These are phyloP conservation scores for Solanum paucissectum DNA, from an alignment of 257 asterid species.

Conservation along the genomic window DNA sequence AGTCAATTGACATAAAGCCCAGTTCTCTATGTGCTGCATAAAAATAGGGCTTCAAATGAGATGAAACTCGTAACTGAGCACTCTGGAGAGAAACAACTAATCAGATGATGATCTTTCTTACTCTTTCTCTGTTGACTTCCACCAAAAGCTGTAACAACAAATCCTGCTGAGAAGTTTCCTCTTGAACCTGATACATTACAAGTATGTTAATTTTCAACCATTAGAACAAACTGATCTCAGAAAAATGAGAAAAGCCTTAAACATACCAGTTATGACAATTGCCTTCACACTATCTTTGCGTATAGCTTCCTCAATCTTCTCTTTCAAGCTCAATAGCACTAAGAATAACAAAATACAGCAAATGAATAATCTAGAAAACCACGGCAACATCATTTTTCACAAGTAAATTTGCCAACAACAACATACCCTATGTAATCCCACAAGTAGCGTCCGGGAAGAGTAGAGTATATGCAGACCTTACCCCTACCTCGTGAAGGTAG, in stretches of 20 bases:
- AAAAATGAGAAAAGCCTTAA: not conserved
- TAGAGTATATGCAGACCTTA: not conserved
- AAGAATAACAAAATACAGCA: not conserved
- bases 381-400: not conserved
- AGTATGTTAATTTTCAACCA: not conserved
- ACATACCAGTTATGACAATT: constrained; percentile 66
- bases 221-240: not conserved
- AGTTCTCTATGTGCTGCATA: constrained; percentile 70
- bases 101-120: constrained; percentile 12
- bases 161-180: constrained; percentile 95
- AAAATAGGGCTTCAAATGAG: not conserved
- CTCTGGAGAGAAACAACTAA: not conserved
- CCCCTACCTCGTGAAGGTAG: not conserved
- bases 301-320: constrained; percentile 64
- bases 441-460: not conserved
- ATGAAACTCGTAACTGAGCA: not conserved
- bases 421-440: not conserved
- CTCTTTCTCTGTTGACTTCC: constrained; percentile 59
- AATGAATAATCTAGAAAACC: not conserved
- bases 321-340: constrained; percentile 88
- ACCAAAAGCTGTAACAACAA: constrained; percentile 74
- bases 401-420: not conserved
- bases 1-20: constrained; percentile 78
- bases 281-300: constrained; percentile 84
- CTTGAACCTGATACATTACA: constrained; percentile 53